Conservation (phyloP, 2,329 filamentous ascomycete genomes). For the Cryphonectria carpinicola region DNA sequence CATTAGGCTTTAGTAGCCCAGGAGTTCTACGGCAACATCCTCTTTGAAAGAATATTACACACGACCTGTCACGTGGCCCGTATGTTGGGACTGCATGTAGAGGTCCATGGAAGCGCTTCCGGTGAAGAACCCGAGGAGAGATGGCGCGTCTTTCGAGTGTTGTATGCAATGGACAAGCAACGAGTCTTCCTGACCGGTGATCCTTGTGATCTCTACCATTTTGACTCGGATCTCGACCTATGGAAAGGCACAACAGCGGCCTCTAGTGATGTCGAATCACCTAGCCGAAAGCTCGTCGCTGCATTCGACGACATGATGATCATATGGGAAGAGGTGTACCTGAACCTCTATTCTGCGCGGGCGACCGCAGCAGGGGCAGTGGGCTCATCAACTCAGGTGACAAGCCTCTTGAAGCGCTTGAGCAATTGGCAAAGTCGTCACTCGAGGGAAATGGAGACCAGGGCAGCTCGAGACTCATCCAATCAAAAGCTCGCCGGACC, state of each 20-base stretch:
- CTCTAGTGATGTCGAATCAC: not conserved
- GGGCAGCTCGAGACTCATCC: not conserved
- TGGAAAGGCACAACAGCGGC: not conserved
- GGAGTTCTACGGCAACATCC: not conserved
- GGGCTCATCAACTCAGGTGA: not conserved
- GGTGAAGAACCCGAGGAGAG: not conserved
- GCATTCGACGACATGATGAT: constrained; percentile 12
- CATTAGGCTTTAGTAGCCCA: not conserved
- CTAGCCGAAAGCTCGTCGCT: not conserved
- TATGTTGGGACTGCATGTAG: not conserved
- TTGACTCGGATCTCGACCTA: not conserved
- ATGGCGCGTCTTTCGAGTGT: not conserved
- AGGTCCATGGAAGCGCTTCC: not conserved
- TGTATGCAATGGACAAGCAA: constrained; percentile 9
- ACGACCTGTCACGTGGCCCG: not conserved
- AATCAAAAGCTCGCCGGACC: not conserved
- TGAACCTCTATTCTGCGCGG: not conserved
- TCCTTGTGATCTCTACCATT: constrained; percentile 5
- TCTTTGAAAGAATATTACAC: not conserved
- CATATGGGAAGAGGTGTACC: constrained; percentile 9
- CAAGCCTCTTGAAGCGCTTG: not conserved
- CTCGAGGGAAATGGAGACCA: not conserved
- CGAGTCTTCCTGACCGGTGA: constrained; percentile 6
- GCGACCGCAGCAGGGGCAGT: not conserved
- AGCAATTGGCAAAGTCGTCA: not conserved